These are phyloP conservation scores for Hydnomerulius pinastri DNA, from an alignment of 768 basidiomycete species.

Conservation along the genomic window DNA sequence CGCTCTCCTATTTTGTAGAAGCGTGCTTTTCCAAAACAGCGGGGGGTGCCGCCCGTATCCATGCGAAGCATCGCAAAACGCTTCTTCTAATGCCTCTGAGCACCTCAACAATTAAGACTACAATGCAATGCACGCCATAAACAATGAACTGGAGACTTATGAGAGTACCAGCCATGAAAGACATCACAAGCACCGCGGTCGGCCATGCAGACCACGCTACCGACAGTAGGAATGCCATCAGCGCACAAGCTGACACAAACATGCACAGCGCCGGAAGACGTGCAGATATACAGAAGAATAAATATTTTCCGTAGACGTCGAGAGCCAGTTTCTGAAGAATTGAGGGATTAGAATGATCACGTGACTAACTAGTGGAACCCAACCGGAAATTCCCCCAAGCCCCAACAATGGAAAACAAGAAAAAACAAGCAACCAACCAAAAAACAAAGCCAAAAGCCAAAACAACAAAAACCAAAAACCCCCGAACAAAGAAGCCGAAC, in stretches of 20 bases:
- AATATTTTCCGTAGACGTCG: slow-evolving; percentile 60
- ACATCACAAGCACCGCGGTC: slow-evolving; percentile 57
- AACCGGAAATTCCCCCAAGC: slow-evolving; percentile 51
- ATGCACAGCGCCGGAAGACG: slow-evolving; percentile 65
- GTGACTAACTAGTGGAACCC: slow-evolving; percentile 14
- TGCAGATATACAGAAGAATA: slow-evolving; percentile 70
- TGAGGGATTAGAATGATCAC: not conserved
- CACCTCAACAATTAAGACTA: slow-evolving; percentile 11
- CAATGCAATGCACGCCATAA: slow-evolving; percentile 43
- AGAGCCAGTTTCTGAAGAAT: slow-evolving; percentile 33
- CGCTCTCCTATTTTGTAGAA: not conserved
- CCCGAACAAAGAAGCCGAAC: no score
- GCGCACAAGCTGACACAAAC: slow-evolving; percentile 53
- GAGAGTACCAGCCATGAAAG: slow-evolving; percentile 56
- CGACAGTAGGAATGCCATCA: slow-evolving; percentile 60
- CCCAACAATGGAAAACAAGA: slow-evolving; percentile 59
- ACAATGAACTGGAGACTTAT: slow-evolving; percentile 69
- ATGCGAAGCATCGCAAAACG: slow-evolving; percentile 10
- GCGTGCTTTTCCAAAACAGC: slow-evolving; percentile 13
- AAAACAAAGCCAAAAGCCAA: slow-evolving; percentile 65
- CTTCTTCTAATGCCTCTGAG: slow-evolving; percentile 11
- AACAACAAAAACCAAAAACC: no score
- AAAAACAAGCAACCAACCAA: slow-evolving; percentile 58
- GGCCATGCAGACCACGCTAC: slow-evolving; percentile 71
- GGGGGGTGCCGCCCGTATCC: slow-evolving; percentile 12